Base-by-base conservation (phyloP, 2,329 filamentous ascomycete genomes). In the Aspergillus sp. region DNA sequence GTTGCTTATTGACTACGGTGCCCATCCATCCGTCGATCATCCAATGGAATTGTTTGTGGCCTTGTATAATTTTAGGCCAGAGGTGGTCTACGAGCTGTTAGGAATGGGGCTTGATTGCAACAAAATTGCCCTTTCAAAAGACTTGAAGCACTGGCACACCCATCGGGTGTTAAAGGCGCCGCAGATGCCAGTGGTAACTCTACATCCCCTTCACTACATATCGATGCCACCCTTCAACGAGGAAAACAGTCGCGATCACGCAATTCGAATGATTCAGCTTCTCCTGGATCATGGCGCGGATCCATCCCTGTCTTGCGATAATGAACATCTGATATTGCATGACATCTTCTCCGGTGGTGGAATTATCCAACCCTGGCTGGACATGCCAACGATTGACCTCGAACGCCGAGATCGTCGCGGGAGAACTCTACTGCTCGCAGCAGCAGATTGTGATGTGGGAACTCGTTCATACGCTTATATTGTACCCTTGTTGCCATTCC, bases 191-290 rank as follows among this genome's bases (percentile, higher is more conserved):
- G 10, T 3, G 21, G n/a, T 3, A 51, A 47, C 20, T 6, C 42
- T 14, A 16, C 55, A 10, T 36, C 58, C 60, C 14, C 47, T 63
- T 14, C 40, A 52, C 21, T 62, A 60, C 36, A 57, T 60, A 19
- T 55, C 59, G 9, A 54, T 51, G 48, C n/a, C 43, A 3, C 38
- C 45, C 7, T 61, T 58, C 38, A 61, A 61, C 41, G 56, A 58
- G 25, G 17, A 19, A 13, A 34, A 59, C 44, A 54, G 46, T 31
- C 57, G 53, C 9, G 47, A 55, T 23, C 32, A 55, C 11, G 58
- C 58, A 3, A 56, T 53, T 13, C 32, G 40, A 9, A 57, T 59
- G 41, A 54, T 61, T 9, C 21, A 52, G 5, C 23, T 50, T n/a
- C 38, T 61, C 2, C 25, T 62, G 10, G 43, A 53, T 9, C 54